These are phyloP conservation scores for Paramecium primaurelia DNA, from an alignment of 73 alveolate genomes.

Conservation along the genomic window DNA sequence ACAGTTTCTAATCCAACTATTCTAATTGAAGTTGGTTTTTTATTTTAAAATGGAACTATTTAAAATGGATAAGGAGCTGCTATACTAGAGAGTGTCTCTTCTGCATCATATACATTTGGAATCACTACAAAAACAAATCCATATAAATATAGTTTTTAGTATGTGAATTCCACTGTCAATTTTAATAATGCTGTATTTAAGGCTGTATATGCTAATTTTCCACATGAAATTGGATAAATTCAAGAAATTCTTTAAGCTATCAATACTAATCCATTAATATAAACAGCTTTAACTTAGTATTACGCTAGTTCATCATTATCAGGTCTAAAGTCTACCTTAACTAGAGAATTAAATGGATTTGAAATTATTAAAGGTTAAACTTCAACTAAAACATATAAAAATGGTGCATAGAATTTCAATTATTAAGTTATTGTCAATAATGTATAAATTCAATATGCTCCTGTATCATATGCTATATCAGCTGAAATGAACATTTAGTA, in stretches of 20 bases:
- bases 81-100: not conserved
- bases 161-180: not conserved
- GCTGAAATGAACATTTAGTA: not conserved
- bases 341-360: not conserved
- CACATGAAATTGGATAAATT: not conserved
- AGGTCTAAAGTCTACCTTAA: not conserved
- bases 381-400: not conserved
- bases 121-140: not conserved
- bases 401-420: not conserved
- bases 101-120: not conserved
- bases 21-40: not conserved
- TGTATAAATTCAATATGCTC: not conserved
- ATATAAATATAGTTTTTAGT: not conserved
- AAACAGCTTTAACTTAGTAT: not conserved
- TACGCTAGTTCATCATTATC: not conserved
- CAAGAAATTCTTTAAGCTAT: not conserved
- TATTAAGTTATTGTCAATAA: not conserved
- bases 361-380: not conserved
- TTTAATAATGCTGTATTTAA: not conserved
- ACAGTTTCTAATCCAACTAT: slow-evolving; percentile 14
- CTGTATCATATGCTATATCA: not conserved
- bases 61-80: slow-evolving; percentile 6
- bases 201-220: not conserved
- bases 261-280: not conserved
- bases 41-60: not conserved